Evolutionary conservation across 768 basidiomycete genomes (phyloP), one percentile per base, ranked within the genome.

Genomic region (Tulasnella sp.): DNA sequence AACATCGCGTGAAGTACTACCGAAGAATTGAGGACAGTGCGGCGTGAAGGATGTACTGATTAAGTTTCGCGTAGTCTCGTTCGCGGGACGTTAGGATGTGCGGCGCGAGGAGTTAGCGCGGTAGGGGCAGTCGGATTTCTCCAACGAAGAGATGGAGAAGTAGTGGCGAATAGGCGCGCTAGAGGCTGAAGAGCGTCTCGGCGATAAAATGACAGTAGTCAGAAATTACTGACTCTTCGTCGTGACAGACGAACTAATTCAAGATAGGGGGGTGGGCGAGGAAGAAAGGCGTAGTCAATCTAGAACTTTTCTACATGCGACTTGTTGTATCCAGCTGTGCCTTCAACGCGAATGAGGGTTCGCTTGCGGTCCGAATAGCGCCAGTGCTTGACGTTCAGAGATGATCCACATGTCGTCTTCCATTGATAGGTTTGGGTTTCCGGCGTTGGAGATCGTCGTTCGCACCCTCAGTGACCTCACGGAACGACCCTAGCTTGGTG

Each of bases 151-250:
- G 74, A 96, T 95, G 27, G 85, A 85, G 1, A 89, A 89, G 84
- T 96, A 97, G 87, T 1, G 94, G 91, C 44, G 94, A 89, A 84
- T 97, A 97, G 0, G 95, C 91, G 16, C 95, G 90, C 96, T 96
- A 97, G 82, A 97, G 90, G 62, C 96, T 96, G 81, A 94, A 94
- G 86, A 94, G 92, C 27, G 96, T 89, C 84, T 98, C 96, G 7
- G 96, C 95, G 44, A 93, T 90, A 90, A 94, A 96, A 83, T 98
- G 96, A 84, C 95, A 97, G 84, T 97, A 97, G 85, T 97, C 95
- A 0, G 92, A 93, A 77, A 97, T 89, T 85, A 93, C 94, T 38
- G 75, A 68, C 21, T 90, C 89, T 6, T 92, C 91, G 80, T 97
- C 96, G 83, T 96, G 96, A 42, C 92, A 87, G 10, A 95, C 87